Evolutionary conservation across 2,329 filamentous ascomycete species (phyloP).

Genomic region (Aspergillus ochraceus): DNA sequence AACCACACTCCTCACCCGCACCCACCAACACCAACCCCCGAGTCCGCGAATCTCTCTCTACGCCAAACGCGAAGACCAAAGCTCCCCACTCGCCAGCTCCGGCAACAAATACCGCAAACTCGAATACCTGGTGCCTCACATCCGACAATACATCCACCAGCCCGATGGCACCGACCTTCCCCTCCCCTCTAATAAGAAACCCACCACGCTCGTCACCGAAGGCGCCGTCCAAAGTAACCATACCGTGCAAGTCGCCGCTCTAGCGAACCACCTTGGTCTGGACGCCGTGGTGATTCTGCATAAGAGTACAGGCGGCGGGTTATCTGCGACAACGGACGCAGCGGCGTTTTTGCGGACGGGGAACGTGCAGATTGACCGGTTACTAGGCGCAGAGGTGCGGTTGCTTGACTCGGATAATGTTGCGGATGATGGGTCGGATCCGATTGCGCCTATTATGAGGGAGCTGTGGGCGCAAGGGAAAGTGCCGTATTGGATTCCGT

Average conservation of each 20-base stretch:
- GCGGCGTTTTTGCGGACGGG: conserved; percentile 23
- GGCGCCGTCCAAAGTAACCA: conserved; percentile 40
- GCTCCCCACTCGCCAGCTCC: conserved; percentile 33
- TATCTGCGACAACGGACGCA: conserved; percentile 18
- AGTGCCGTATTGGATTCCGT: conserved; percentile 37
- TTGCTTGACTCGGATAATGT: conserved; percentile 53
- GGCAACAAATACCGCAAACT: conserved; percentile 42
- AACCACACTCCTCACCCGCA: conserved; percentile 5
- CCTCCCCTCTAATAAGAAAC: neutral
- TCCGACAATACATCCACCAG: conserved; percentile 20
- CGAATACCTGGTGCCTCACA: conserved; percentile 38
- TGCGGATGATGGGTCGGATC: conserved; percentile 46
- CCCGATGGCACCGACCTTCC: conserved; percentile 18
- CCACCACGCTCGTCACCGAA: conserved; percentile 36
- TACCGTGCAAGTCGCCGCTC: conserved; percentile 35
- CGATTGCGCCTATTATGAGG: conserved; percentile 23
- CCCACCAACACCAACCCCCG: conserved; percentile 1
- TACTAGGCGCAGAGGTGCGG: conserved; percentile 46
- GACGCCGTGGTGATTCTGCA: conserved; percentile 29
- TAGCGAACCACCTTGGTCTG: conserved; percentile 29
- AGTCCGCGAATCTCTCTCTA: conserved; percentile 24
- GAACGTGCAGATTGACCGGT: conserved; percentile 29
- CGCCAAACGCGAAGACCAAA: conserved; percentile 38
- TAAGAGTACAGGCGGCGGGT: conserved; percentile 29
- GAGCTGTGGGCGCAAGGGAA: conserved; percentile 20